Base-by-base conservation (phyloP, 2,329 filamentous ascomycete genomes). In the Aspergillus alliaceus region DNA sequence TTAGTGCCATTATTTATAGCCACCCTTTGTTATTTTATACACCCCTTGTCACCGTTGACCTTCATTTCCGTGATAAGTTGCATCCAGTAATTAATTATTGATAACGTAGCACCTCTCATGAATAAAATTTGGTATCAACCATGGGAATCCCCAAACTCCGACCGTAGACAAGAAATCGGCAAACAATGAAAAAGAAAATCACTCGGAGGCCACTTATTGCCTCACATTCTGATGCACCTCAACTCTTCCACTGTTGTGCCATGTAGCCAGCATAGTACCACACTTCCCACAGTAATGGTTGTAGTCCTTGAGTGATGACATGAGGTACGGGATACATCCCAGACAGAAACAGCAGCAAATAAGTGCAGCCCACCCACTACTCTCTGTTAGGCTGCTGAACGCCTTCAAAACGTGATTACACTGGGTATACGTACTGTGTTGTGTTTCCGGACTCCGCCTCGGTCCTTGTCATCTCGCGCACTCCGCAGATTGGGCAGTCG, bases 271-370 rank as follows among this genome's bases (percentile, higher is more conserved):
- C 54, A 77, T 58, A 1, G 70, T 70, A 32, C 76, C 75, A 57
- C 80, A 82, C 31, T 73, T 70, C 1, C 78, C 77, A 54, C 80
- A 82, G 58, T 75, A 75, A 63, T 82, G 80, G 59, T 77, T 66
- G 4, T 79, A 77, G 53, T 82, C 77, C 66, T 82, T 82, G 52
- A 79, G 68, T 42, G 72, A 74, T 25, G 73, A 73, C 65, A 81
- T 74, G 29, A 80, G 37, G 59, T 82, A 82, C 0, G 80, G 79
- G 46, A 82, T 75, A 61, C 79, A 82, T 12, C 79, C 77, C 4
- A 81, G 62, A 59, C 77, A 79, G 58, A 66, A 65, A 53, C 74
- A 67, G 56, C 69, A 73, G 69, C 80, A 82, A 48, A 80, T 64
- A 24, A 75, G 63, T 4, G 73, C 67, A 9, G 76, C 80, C 79